phyloP scores from a whole-genome alignment of 2,329 filamentous ascomycete genomes.

The Colletotrichum truncatum region DNA sequence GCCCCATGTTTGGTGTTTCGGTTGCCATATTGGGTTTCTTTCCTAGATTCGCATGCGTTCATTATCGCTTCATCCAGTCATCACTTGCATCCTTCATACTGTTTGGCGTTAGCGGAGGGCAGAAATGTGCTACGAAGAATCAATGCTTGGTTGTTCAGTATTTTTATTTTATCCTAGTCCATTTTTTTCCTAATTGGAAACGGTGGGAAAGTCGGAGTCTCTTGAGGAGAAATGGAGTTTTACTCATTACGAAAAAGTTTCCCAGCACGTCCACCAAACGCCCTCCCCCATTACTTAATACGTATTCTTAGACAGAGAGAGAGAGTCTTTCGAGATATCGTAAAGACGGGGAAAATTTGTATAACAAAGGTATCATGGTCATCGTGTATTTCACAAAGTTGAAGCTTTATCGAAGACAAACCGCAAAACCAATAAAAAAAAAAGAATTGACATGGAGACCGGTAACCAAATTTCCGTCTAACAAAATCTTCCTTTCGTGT shows the following conservation, averaged over 20 bases:
- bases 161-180: neutral
- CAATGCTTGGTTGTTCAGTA: no score
- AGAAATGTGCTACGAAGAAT: conserved; percentile 10
- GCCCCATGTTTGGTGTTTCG: conserved; percentile 7
- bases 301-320: neutral
- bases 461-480: no score
- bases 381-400: neutral
- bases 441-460: no score
- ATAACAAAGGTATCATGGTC: neutral
- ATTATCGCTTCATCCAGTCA: neutral
- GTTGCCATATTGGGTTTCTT: conserved; percentile 22
- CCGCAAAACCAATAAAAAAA: neutral
- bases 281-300: conserved; percentile 17
- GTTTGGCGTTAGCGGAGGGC: conserved; percentile 26
- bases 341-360: neutral
- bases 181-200: neutral
- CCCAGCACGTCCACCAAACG: no score
- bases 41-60: conserved; percentile 4
- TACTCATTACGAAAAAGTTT: conserved; percentile 4
- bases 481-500: neutral
- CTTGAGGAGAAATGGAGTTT: neutral
- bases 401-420: neutral
- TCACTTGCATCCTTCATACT: conserved; percentile 18
- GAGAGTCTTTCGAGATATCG: neutral
- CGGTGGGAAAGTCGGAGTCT: conserved; percentile 4